Evolutionary conservation across 2,329 filamentous ascomycete species (phyloP).

Genomic region (Fusarium ramigenum): DNA sequence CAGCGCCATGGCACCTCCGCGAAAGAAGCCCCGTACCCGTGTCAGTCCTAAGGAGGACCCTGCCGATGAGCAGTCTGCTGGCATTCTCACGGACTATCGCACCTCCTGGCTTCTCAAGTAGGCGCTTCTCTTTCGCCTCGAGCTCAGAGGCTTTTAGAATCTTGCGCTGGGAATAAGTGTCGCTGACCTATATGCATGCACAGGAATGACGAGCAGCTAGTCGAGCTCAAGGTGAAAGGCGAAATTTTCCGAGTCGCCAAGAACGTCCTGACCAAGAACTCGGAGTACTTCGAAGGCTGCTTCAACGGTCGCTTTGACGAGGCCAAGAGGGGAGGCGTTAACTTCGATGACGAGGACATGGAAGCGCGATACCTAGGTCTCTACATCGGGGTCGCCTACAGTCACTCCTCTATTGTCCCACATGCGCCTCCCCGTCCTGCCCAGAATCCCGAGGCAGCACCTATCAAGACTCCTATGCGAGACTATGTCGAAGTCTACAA

Average conservation of each 20-base stretch:
- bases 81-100: slow-evolving; percentile 44
- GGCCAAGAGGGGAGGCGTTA: slow-evolving; percentile 39
- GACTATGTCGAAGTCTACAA: slow-evolving; percentile 51
- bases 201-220: slow-evolving; percentile 44
- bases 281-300: slow-evolving; percentile 48
- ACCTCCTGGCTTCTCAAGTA: slow-evolving; percentile 50
- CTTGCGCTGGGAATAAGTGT: not conserved
- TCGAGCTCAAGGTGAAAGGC: slow-evolving; percentile 44
- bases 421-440: slow-evolving; percentile 39
- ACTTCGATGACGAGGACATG: slow-evolving; percentile 45
- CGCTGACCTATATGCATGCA: slow-evolving; percentile 2
- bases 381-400: slow-evolving; percentile 49
- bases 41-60: slow-evolving; percentile 22
- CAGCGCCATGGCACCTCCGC: slow-evolving; percentile 23
- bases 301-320: slow-evolving; percentile 44
- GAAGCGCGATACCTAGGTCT: slow-evolving; percentile 47
- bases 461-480: slow-evolving; percentile 41
- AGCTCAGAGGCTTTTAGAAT: not conserved
- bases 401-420: slow-evolving; percentile 47
- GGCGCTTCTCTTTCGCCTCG: slow-evolving; percentile 10
- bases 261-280: slow-evolving; percentile 45
- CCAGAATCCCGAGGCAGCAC: slow-evolving; percentile 40
- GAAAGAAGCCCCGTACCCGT: slow-evolving; percentile 33
- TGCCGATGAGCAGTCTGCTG: slow-evolving; percentile 35
- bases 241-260: slow-evolving; percentile 46